A percentile compares a stretch with the other conserved stretches of the same genome.
Conservation (phyloP, 2,329 filamentous ascomycete species). For the Achaetomium macrosporum region DNA sequence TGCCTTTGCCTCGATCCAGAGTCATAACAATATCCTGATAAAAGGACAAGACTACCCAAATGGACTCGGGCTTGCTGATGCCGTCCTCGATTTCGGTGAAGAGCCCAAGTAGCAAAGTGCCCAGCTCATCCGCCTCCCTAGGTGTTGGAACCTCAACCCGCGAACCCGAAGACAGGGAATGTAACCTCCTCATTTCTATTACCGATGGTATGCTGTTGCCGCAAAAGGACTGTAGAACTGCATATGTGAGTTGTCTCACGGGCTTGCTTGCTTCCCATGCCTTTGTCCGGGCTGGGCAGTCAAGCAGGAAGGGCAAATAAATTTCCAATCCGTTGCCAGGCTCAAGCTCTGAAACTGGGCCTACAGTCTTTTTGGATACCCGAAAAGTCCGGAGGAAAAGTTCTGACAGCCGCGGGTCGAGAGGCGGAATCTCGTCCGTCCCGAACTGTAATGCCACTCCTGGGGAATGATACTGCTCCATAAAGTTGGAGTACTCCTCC, state of each 20-base stretch:
- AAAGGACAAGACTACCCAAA: conserved; percentile 34
- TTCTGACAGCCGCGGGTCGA: conserved; percentile 29
- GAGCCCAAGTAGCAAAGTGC: conserved; percentile 23
- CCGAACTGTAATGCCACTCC: conserved; percentile 12
- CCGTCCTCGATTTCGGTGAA: conserved; percentile 23
- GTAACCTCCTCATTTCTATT: conserved; percentile 36
- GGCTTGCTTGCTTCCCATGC: conserved; percentile 35
- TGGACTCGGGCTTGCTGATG: conserved; percentile 17
- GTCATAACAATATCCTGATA: conserved; percentile 34
- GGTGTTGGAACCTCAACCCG: conserved; percentile 26
- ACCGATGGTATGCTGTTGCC: conserved; percentile 21
- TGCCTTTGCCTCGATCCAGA: conserved; percentile 26
- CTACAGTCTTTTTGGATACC: background rate
- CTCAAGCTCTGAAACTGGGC: background rate
- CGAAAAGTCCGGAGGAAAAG: conserved; percentile 23
- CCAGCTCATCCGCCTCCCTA: conserved; percentile 21
- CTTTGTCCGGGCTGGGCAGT: conserved; percentile 33
- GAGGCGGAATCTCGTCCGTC: background rate
- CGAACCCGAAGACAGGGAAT: conserved; percentile 30
- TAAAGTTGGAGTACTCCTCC: conserved; percentile 26
- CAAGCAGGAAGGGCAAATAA: conserved; percentile 38
- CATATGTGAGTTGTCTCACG: conserved; percentile 34
- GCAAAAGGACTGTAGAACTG: conserved; percentile 26
- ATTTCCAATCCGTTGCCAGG: conserved; percentile 23
- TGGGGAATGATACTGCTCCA: conserved; percentile 22